These are phyloP conservation scores for Coniophora puteana DNA, from an alignment of 1,284 basidiomycete genomes.

Conservation along the genomic window DNA sequence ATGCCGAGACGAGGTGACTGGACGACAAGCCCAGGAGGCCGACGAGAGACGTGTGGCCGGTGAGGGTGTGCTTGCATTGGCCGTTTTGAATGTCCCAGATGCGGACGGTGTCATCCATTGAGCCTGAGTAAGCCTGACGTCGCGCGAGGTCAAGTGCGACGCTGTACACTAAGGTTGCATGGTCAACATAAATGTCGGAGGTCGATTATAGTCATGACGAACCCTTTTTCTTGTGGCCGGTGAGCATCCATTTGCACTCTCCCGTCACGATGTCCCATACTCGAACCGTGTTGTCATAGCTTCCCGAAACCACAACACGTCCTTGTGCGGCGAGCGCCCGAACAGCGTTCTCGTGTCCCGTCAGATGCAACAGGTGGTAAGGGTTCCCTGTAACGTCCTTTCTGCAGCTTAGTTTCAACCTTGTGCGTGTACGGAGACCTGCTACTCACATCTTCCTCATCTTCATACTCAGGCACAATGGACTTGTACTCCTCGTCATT, in stretches of 20 bases:
- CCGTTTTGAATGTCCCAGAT: conserved; percentile 88
- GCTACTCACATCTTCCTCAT: conserved; percentile 62
- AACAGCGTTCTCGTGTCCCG: conserved; percentile 89
- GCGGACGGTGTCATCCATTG: conserved; percentile 94
- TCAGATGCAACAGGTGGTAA: conserved; percentile 80
- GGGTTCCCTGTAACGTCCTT: conserved; percentile 86
- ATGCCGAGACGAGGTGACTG: conserved; percentile 87
- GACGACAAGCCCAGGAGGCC: conserved; percentile 86
- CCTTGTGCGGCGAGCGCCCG: conserved; percentile 90
- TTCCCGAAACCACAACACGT: conserved; percentile 88
- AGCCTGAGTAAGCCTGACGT: conserved; percentile 89
- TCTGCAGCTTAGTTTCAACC: too few relatives aligned
- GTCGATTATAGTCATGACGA: conserved; percentile 5
- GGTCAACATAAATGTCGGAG: conserved; percentile 6
- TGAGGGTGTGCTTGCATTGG: conserved; percentile 73
- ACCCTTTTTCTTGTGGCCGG: conserved; percentile 92
- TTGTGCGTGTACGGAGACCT: background rate
- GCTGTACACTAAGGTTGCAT: conserved; percentile 68
- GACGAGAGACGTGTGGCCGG: conserved; percentile 86
- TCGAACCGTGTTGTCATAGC: conserved; percentile 90
- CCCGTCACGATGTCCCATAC: conserved; percentile 96
- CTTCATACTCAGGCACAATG: conserved; percentile 63
- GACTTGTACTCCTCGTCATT: conserved; percentile 76
- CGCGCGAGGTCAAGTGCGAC: conserved; percentile 84
- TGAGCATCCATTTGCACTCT: conserved; percentile 73